Percentiles rank a stretch among this genome's conserved stretches.
Conservation (phyloP, 2,329 filamentous ascomycete genomes). For the Talaromyces sp. region DNA sequence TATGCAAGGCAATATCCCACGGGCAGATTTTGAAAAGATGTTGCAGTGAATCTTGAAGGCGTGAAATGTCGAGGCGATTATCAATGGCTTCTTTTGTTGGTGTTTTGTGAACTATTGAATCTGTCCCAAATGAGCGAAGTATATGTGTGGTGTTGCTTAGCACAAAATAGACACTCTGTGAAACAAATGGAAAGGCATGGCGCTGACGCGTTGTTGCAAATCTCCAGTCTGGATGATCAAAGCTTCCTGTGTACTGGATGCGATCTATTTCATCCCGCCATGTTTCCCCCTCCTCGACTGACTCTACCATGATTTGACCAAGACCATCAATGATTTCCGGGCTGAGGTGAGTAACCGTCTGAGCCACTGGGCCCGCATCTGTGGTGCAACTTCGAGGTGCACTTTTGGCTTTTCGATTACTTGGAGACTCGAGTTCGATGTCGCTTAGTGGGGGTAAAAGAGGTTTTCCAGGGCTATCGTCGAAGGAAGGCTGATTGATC, state of each 20-base stretch:
- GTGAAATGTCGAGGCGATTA: conserved; percentile 31
- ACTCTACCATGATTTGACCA: conserved; percentile 38
- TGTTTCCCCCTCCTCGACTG: conserved; percentile 38
- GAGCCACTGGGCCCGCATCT: conserved; percentile 25
- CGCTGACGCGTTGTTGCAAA: conserved; percentile 42
- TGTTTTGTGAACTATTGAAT: conserved; percentile 10
- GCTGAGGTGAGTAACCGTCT: conserved; percentile 40
- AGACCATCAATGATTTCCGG: conserved; percentile 42
- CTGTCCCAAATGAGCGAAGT: conserved; percentile 42
- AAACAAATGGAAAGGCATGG: conserved; percentile 43
- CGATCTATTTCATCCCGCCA: conserved; percentile 44
- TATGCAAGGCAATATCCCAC: conserved; percentile 45
- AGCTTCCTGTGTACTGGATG: conserved; percentile 39
- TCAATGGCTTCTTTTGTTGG: conserved; percentile 1
- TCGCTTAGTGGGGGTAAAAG: conserved; percentile 10
- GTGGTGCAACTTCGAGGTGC: conserved; percentile 9
- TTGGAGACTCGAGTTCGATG: conserved; percentile 21
- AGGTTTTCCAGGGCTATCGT: conserved; percentile 14
- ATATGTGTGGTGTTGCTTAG: conserved; percentile 46
- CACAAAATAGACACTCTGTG: conserved; percentile 49
- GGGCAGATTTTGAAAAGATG: conserved; percentile 42
- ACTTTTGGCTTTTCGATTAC: conserved; percentile 21
- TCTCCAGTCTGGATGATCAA: conserved; percentile 41
- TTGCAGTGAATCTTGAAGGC: conserved; percentile 37
- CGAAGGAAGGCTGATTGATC: conserved; percentile 30